Base-by-base conservation (phyloP, 2,329 filamentous ascomycete genomes). In the Trichoderma koningiopsis region DNA sequence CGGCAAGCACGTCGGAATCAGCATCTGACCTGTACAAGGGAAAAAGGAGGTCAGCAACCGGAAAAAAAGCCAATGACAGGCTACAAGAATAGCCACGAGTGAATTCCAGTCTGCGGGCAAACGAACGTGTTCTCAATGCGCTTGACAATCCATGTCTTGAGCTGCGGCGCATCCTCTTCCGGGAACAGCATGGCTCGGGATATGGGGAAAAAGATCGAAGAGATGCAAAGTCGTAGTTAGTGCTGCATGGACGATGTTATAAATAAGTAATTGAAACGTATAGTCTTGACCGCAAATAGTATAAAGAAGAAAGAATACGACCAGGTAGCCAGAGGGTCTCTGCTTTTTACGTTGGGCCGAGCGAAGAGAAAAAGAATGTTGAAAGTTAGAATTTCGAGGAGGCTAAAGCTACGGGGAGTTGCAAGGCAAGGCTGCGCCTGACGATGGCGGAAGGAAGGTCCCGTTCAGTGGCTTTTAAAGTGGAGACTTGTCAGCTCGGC, bases 111-210 rank as follows among this genome's bases (percentile, higher is more conserved):
- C 24, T 67, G 49, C 16, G 31, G 68, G 63, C 24, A 59, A 69
- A 82, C 89, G 66, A 80, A 92, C 90, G 90, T 92, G 76, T 91
- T 88, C 77, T 92, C 91, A 65, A 94, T 87, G 72, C 91, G 88
- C 80, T 90, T 90, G 71, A 94, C 88, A 71, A 94, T 89, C 92
- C 92, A 95, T 70, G 86, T 84, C 83, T 93, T 94, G 67, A 96
- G 84, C 71, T 86, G 81, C 68, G 86, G 81, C 78, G 85, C 83
- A 78, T 91, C 87, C 74, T 86, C 84, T 75, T 90, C 88, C 56
- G 85, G 79, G 75, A 91, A 90, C 73, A 91, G 76, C 88, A 90
- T 91, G 68, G 74, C 81, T 72, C 10, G 37, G 7, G 19, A 16
- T 24, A 27, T 24, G 49, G 35, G 16, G 14, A 58, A 47, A 33